These are phyloP conservation scores for Backusella circina DNA, from an alignment of 192 early-diverging fungal genomes.

Conservation along the genomic window DNA sequence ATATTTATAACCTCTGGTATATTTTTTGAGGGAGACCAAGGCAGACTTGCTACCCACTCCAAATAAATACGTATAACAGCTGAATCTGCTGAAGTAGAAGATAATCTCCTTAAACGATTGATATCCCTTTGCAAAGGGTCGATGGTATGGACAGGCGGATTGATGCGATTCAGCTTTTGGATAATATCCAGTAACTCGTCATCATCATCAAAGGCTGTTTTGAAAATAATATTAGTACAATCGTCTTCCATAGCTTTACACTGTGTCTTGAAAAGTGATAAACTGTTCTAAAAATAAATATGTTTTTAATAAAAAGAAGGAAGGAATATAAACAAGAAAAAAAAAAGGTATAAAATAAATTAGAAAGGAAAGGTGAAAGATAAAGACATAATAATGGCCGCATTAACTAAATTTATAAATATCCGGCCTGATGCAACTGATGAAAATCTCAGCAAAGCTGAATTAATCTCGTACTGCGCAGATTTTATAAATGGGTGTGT, in stretches of 20 bases:
- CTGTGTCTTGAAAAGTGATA: neutral
- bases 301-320: neutral
- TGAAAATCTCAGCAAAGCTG: neutral
- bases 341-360: slow-evolving; percentile 8
- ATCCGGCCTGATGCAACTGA: neutral
- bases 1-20: slow-evolving; percentile 49
- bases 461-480: neutral
- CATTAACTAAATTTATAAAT: neutral
- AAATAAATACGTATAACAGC: slow-evolving; percentile 72
- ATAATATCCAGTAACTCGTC: slow-evolving; percentile 61
- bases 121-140: slow-evolving; percentile 59
- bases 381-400: neutral
- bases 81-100: slow-evolving; percentile 71
- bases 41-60: slow-evolving; percentile 71
- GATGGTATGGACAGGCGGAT: slow-evolving; percentile 54
- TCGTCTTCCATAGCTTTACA: neutral
- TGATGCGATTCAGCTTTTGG: slow-evolving; percentile 50
- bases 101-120: slow-evolving; percentile 60
- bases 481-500: neutral
- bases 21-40: slow-evolving; percentile 56
- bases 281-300: neutral
- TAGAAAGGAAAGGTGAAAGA: neutral
- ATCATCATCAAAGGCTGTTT: slow-evolving; percentile 38
- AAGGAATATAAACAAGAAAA: neutral
- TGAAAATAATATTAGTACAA: neutral